phyloP scores from a whole-genome alignment of 2,329 filamentous ascomycete species.

The Ambrosiella beaveri region DNA sequence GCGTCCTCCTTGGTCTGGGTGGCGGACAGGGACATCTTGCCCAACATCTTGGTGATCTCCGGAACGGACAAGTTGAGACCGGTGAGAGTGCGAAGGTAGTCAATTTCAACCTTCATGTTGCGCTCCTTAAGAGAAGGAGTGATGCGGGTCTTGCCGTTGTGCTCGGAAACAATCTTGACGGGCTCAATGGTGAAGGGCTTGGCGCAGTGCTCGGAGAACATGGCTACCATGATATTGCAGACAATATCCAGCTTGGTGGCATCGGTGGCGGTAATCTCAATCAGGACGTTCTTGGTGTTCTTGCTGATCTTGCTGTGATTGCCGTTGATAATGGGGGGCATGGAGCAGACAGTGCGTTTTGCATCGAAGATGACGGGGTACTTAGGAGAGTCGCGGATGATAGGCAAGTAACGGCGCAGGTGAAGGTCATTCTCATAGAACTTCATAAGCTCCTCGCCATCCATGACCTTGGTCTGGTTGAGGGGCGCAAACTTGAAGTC shows the following conservation, averaged over 20 bases:
- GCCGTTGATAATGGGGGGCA: constrained; percentile 95
- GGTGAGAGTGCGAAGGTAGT: constrained; percentile 87
- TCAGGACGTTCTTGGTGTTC: constrained; percentile 83
- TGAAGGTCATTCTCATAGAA: constrained; percentile 95
- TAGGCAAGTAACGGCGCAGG: constrained; percentile 76
- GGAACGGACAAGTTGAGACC: constrained; percentile 61
- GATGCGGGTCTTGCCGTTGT: constrained; percentile 69
- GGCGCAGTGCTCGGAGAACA: constrained; percentile 86
- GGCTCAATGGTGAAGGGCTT: constrained; percentile 89
- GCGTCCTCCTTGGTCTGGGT: constrained; percentile 41
- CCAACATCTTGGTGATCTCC: constrained; percentile 61
- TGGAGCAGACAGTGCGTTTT: constrained; percentile 70
- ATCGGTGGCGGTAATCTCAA: constrained; percentile 92
- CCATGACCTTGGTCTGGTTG: constrained; percentile 82
- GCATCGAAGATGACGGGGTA: constrained; percentile 94
- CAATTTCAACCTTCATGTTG: constrained; percentile 63
- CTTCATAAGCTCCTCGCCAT: constrained; percentile 72
- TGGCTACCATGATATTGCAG: constrained; percentile 84
- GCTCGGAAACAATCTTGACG: constrained; percentile 76
- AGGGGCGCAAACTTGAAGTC: constrained; percentile 81
- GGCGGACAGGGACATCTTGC: constrained; percentile 78
- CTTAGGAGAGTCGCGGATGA: constrained; percentile 81
- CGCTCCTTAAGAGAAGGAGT: constrained; percentile 68
- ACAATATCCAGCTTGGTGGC: constrained; percentile 93
- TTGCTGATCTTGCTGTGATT: constrained; percentile 92